Conservation (phyloP, 1,284 basidiomycete genomes). For the Vanrija humicola region DNA sequence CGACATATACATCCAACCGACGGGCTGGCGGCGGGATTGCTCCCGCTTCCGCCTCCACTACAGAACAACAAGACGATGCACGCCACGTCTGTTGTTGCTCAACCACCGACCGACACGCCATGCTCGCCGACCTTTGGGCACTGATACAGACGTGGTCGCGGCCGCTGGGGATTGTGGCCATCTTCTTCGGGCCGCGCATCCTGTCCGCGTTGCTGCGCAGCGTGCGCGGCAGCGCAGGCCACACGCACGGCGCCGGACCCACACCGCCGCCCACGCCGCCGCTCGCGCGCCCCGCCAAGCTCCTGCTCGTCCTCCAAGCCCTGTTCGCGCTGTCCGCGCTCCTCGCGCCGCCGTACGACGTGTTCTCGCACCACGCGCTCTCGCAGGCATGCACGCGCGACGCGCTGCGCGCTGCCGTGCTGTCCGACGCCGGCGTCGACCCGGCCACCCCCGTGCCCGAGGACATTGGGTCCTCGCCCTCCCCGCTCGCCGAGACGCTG, state of each 20-base stretch:
- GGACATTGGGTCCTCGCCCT: neutral
- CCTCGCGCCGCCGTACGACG: conserved; percentile 28
- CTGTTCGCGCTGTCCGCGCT: conserved; percentile 15
- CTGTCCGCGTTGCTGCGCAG: neutral
- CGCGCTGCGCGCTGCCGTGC: conserved; percentile 16
- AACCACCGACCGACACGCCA: no score
- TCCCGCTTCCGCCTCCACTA: no score
- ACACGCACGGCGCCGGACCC: neutral
- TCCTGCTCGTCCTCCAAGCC: conserved; percentile 17
- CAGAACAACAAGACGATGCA: no score
- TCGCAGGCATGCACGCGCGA: conserved; percentile 21
- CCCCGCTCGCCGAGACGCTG: conserved; percentile 16
- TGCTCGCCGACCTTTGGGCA: no score
- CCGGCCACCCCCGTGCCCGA: neutral
- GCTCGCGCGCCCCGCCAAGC: conserved; percentile 4
- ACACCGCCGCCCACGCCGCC: neutral
- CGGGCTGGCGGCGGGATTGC: no score
- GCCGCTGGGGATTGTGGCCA: neutral
- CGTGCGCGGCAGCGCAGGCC: neutral
- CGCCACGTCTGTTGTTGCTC: no score
- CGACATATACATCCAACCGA: no score
- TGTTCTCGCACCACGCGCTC: conserved; percentile 25
- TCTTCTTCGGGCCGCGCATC: conserved; percentile 1
- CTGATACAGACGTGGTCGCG: no score
- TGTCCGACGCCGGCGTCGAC: neutral